A percentile compares a stretch with the other conserved stretches of the same genome.
Evolutionary conservation across 1,284 basidiomycete genomes (phyloP).

Genomic region (Microbotryum silenes-acaulis): DNA sequence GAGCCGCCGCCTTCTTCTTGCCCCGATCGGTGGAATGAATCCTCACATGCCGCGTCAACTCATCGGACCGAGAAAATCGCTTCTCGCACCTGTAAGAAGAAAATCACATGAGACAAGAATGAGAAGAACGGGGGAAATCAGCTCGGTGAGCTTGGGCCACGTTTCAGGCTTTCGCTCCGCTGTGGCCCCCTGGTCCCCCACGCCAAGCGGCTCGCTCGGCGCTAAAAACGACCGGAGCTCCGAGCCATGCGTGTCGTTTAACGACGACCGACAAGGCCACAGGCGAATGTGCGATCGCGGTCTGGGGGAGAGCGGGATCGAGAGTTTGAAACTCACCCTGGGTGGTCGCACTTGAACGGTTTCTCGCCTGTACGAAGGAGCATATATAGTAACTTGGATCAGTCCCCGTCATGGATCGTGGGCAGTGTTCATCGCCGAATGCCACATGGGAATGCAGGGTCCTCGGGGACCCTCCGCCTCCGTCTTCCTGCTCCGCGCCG

Average conservation of each 20-base stretch:
- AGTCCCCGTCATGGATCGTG: too few relatives aligned
- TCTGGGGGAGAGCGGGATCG: too few relatives aligned
- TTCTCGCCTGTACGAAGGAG: conserved; percentile 53
- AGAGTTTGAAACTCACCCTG: conserved; percentile 44
- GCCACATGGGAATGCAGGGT: too few relatives aligned
- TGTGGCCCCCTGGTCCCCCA: not conserved
- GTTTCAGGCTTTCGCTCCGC: not conserved
- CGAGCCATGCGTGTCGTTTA: not conserved
- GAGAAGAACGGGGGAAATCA: conserved; percentile 32
- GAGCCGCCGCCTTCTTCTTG: conserved; percentile 29
- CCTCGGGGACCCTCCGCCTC: too few relatives aligned
- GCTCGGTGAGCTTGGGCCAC: not conserved
- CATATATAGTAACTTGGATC: too few relatives aligned
- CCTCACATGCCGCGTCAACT: conserved; percentile 88
- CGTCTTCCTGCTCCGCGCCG: too few relatives aligned
- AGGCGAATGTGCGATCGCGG: not conserved
- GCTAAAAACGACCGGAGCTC: not conserved
- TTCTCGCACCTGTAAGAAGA: conserved; percentile 67
- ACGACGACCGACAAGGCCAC: not conserved
- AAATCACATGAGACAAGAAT: conserved; percentile 38
- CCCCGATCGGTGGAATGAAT: conserved; percentile 62
- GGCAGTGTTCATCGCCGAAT: too few relatives aligned
- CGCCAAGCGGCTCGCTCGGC: not conserved
- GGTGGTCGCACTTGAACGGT: conserved; percentile 85
- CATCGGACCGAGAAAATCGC: conserved; percentile 93